Conservation (phyloP, 2,329 filamentous ascomycete genomes). For the Tolypocladium cylindrosporum region DNA sequence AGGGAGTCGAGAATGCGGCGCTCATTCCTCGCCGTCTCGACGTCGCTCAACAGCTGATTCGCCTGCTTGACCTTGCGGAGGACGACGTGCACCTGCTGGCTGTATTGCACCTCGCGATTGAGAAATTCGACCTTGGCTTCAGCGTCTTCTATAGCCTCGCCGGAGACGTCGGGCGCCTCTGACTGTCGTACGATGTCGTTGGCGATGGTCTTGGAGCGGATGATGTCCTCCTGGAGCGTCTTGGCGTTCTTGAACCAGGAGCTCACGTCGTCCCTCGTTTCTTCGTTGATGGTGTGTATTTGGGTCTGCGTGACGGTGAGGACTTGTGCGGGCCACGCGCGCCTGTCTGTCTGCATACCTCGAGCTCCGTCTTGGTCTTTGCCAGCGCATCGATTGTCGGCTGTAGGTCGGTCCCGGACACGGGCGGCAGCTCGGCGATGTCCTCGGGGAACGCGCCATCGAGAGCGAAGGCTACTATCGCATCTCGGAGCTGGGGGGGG, state of each 20-base stretch:
- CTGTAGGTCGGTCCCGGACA: constrained; percentile 26
- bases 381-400: constrained; percentile 29
- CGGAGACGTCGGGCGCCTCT: constrained; percentile 48
- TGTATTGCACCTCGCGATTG: constrained; percentile 48
- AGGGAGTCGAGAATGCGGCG: constrained; percentile 47
- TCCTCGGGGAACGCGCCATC: constrained; percentile 31
- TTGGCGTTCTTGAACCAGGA: constrained; percentile 81
- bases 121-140: constrained; percentile 48
- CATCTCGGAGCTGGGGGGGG: constrained; percentile 24
- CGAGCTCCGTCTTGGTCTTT: constrained; percentile 24
- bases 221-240: constrained; percentile 75
- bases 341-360: constrained; percentile 18
- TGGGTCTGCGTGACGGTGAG: constrained; percentile 33
- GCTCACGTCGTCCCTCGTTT: constrained; percentile 69
- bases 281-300: constrained; percentile 65
- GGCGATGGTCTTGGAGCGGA: constrained; percentile 67
- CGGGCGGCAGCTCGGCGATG: constrained; percentile 23
- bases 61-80: constrained; percentile 44
- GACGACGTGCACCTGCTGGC: constrained; percentile 41
- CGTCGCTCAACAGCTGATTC: constrained; percentile 50
- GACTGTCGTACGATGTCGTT: constrained; percentile 72
- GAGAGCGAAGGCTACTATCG: constrained; percentile 29
- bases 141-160: constrained; percentile 40
- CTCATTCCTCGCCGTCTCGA: constrained; percentile 46
- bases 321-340: neutral